These are phyloP conservation scores for Davidsoniella eucalypti DNA, from an alignment of 2,329 filamentous ascomycete species.

Conservation along the genomic window DNA sequence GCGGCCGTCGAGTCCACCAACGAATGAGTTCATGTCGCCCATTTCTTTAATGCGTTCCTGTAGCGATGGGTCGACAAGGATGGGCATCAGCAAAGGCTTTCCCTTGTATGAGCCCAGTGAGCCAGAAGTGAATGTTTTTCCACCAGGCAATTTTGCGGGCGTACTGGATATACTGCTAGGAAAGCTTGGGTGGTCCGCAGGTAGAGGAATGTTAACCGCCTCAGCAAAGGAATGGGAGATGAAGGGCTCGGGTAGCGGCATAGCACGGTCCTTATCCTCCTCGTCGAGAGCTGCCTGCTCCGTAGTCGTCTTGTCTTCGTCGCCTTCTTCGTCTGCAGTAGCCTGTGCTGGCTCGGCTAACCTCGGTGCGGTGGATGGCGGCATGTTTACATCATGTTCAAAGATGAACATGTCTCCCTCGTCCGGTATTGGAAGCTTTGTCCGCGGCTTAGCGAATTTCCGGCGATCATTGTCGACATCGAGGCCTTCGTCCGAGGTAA, in stretches of 20 bases:
- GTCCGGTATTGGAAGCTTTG: conserved; percentile 4
- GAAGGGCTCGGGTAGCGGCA: conserved; percentile 16
- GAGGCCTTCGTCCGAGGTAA: neutral
- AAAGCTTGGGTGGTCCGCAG: conserved; percentile 6
- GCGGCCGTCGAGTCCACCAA: conserved; percentile 36
- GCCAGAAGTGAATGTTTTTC: conserved; percentile 22
- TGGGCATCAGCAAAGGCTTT: conserved; percentile 33
- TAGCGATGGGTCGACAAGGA: conserved; percentile 32
- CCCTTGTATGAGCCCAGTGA: conserved; percentile 39
- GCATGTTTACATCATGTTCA: conserved; percentile 22
- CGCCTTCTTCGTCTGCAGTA: conserved; percentile 22
- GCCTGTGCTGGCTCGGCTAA: conserved; percentile 18
- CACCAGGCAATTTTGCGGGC: conserved; percentile 18
- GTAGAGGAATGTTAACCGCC: conserved; percentile 11
- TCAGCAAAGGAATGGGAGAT: conserved; percentile 10
- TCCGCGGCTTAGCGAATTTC: conserved; percentile 4
- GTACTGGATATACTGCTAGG: conserved; percentile 8
- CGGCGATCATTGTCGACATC: conserved; percentile 12
- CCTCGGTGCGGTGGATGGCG: conserved; percentile 17
- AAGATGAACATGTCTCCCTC: conserved; percentile 31
- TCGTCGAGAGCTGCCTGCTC: neutral
- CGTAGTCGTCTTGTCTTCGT: conserved; percentile 5
- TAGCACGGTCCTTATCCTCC: conserved; percentile 3
- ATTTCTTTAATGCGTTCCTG: conserved; percentile 32
- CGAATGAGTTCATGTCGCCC: conserved; percentile 33